Evolutionary conservation across 177 flowering plant genomes (phyloP).

Genomic region (Tripterygium wilfordii): DNA sequence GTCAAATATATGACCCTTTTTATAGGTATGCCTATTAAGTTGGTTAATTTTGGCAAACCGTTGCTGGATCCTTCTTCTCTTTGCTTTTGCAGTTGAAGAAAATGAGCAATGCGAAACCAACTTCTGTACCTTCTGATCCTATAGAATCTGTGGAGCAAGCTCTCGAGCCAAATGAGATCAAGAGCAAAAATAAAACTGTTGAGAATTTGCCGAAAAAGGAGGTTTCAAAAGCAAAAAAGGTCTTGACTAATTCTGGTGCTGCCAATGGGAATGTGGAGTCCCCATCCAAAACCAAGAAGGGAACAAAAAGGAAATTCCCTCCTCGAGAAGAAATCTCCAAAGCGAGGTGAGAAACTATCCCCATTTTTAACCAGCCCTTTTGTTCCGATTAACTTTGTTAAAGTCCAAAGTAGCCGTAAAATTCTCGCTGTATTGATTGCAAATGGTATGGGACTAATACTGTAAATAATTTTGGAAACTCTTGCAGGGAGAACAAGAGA

Average conservation of each 20-base stretch:
- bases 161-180: constrained; percentile 3
- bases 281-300: constrained; percentile 7
- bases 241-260: constrained; percentile 3
- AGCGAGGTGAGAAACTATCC: constrained; percentile 30
- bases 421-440: neutral
- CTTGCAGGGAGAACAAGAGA: constrained; percentile 59
- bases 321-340: constrained; percentile 43
- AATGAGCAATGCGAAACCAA: constrained; percentile 50
- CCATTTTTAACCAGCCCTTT: too few species aligned
- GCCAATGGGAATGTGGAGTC: constrained; percentile 19
- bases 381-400: neutral
- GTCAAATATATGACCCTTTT: too few species aligned
- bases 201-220: constrained; percentile 9
- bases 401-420: neutral
- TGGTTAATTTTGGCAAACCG: too few species aligned
- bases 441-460: too few species aligned
- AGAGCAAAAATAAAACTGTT: constrained; percentile 7
- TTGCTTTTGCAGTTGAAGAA: constrained; percentile 49
- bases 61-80: too few species aligned
- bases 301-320: constrained; percentile 34
- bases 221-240: constrained; percentile 7
- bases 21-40: too few species aligned
- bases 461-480: too few species aligned
- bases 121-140: constrained; percentile 25
- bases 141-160: constrained; percentile 29